Base-by-base conservation (phyloP, 495 filamentous ascomycete genomes). In the Tuber aestivum region DNA sequence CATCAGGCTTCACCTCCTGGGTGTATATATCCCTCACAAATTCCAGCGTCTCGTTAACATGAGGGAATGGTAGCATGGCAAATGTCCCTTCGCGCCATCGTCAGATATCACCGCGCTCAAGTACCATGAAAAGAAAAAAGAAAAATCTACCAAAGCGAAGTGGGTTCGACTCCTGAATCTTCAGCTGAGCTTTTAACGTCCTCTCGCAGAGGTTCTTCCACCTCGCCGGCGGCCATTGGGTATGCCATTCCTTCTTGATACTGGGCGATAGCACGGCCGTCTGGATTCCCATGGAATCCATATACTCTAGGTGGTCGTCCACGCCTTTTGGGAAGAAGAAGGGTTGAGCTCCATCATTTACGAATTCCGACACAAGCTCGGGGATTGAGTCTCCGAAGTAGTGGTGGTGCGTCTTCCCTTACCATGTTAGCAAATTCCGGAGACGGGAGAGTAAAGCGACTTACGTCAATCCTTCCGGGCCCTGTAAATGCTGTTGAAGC, bases 221-320 rank as follows among this genome's bases (percentile, higher is more conserved):
- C 35, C 32, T 65, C 27, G 56, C 56, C 27, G 56, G 56, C 2
- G 56, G 56, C 56, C 56, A 65, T 65, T 65, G 27, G 56, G 56
- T 65, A 65, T 65, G 56, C 56, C 56, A 65, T 35, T 65, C 56
- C 56, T 35, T 32, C 56, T 65, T 65, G 56, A 65, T 65, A 65
- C 56, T 65, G 18, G 56, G 56, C 5, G 56, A 27, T 20, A 65
- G 27, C 3, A 65, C 32, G 12, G 56, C 56, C 12, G 56, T 65
- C 32, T 65, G 56, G 27, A 65, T 65, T 16, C 56, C 56, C 56
- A 65, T 65, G 4, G 56, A 65, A 65, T 65, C 56, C 56, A 65
- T 65, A 35, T 65, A 65, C 27, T 65, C 20, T 4, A 65, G 27
- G 56, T 65, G 56, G 56, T 65, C 56, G 2, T 65, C 56, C 56